Evolutionary conservation across 1,284 basidiomycete species (phyloP).

Genomic region (Tilletia walkeri): DNA sequence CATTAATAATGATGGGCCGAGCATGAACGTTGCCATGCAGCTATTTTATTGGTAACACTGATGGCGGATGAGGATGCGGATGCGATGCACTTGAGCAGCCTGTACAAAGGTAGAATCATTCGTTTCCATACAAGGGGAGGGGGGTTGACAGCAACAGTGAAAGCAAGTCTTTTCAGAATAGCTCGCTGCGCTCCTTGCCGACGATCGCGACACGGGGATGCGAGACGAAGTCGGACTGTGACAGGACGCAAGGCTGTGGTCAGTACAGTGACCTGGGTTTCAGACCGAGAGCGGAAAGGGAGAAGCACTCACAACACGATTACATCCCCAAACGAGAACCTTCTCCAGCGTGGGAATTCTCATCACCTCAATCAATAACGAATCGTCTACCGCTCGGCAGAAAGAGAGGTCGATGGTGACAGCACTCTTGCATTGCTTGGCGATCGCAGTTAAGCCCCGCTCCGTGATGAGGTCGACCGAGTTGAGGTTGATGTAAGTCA

Average conservation of each 20-base stretch:
- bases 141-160: no score
- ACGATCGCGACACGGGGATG: conserved; percentile 41
- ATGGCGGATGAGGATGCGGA: no score
- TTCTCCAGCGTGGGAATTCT: conserved; percentile 16
- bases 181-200: conserved; percentile 34
- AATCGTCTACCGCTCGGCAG: conserved; percentile 81
- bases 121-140: no score
- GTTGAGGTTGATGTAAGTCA: conserved; percentile 73
- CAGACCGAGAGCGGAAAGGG: not conserved
- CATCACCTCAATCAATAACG: conserved; percentile 62
- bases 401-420: conserved; percentile 77
- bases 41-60: no score
- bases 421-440: conserved; percentile 56
- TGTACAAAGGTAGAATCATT: no score
- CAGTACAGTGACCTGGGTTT: no score
- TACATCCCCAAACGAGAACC: conserved; percentile 24
- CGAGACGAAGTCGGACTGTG: conserved; percentile 30
- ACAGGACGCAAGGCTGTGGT: not conserved
- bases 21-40: no score
- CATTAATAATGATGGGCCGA: no score
- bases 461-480: conserved; percentile 69
- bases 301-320: conserved; percentile 18
- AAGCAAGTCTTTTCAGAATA: not conserved
- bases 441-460: conserved; percentile 60
- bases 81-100: no score